Conservation (phyloP, 306 rosid genomes). For the Pterocarpus santalinus region DNA sequence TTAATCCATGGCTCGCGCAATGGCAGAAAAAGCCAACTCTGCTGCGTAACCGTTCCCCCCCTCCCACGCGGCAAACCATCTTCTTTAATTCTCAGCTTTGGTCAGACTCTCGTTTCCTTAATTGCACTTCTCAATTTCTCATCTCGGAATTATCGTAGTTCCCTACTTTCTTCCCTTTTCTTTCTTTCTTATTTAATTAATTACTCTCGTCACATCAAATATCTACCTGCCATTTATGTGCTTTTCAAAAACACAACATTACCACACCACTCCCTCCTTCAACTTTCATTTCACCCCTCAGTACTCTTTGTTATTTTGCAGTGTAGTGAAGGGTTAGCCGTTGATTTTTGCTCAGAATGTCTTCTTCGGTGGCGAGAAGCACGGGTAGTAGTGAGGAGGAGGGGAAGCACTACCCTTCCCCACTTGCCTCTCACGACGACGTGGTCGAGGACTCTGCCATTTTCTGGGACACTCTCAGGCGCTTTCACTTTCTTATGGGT, state of each 20-base stretch:
- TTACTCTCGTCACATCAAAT: constrained; percentile 40
- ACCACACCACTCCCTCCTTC: background rate
- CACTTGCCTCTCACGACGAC: constrained; percentile 75
- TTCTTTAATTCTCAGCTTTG: constrained; percentile 57
- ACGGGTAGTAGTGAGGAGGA: constrained; percentile 38
- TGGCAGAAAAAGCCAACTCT: constrained; percentile 63
- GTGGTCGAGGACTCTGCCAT: constrained; percentile 56
- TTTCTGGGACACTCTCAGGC: constrained; percentile 92
- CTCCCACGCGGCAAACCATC: constrained; percentile 75
- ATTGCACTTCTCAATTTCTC: constrained; percentile 42
- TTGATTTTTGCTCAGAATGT: constrained; percentile 51
- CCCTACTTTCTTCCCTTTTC: constrained; percentile 20
- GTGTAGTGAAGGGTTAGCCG: constrained; percentile 39
- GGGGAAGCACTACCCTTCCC: constrained; percentile 71
- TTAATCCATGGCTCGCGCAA: constrained; percentile 3
- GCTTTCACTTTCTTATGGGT: constrained; percentile 80
- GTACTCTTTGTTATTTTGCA: constrained; percentile 17
- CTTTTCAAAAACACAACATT: background rate
- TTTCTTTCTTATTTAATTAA: background rate
- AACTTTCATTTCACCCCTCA: background rate
- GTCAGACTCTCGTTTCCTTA: constrained; percentile 50
- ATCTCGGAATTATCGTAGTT: constrained; percentile 56
- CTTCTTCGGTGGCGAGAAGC: constrained; percentile 46
- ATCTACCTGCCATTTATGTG: background rate
- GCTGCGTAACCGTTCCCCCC: constrained; percentile 72